A percentile compares a stretch with the other conserved stretches of the same genome.
phyloP scores from a whole-genome alignment of 2,329 filamentous ascomycete genomes.

The Hymenoscyphus repandus region DNA sequence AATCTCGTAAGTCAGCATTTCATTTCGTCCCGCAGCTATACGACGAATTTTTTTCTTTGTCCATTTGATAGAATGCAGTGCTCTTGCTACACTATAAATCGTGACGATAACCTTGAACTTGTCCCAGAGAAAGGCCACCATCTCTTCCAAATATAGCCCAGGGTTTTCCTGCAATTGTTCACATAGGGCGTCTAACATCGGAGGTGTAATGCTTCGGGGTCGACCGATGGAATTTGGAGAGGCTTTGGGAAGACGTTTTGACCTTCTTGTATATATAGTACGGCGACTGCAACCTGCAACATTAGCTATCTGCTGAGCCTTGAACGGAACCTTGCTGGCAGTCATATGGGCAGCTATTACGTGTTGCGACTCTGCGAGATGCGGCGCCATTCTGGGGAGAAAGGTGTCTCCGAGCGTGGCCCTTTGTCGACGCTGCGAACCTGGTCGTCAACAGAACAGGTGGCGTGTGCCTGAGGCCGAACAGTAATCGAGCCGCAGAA shows the following conservation, averaged over 20 bases:
- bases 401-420: no score
- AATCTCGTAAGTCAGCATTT: constrained; percentile 1
- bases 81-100: neutral
- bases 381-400: no score
- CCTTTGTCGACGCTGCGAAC: no score
- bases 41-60: constrained; percentile 1
- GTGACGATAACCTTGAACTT: constrained; percentile 10
- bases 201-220: constrained; percentile 18
- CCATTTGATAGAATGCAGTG: neutral
- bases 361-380: no score
- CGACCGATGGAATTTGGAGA: constrained; percentile 18
- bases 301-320: no score
- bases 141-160: constrained; percentile 18
- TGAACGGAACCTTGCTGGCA: no score
- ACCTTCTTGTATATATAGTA: no score
- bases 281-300: no score
- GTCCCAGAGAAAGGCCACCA: constrained; percentile 14
- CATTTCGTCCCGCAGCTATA: neutral
- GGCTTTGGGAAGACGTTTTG: constrained; percentile 5
- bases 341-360: no score
- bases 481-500: no score
- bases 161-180: constrained; percentile 21
- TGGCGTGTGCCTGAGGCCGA: no score
- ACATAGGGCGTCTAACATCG: constrained; percentile 21
- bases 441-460: no score